Evolutionary conservation across 78 protist genomes (phyloP), one percentile per base, ranked within the genome.

Genomic region (Dictyostelium purpureum): DNA sequence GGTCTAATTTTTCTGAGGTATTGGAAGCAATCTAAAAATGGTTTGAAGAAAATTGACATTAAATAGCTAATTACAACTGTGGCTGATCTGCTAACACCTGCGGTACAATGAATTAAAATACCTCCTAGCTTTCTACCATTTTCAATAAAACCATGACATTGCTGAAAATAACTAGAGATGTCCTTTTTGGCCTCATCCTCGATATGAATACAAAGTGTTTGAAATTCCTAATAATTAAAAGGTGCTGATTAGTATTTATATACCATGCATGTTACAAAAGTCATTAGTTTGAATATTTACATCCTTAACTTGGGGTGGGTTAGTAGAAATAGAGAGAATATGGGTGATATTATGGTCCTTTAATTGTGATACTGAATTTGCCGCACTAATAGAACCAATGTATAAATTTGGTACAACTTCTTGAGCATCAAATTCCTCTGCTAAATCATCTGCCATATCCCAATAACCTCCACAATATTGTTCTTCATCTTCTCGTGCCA

Each of bases 61-160:
- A 82, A 56, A 70, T 82, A 82, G 40, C 80, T 70, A 45, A 82
- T 82, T 10, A 82, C 90, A 40, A 82, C 54, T 0, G 90, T 70
- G 10, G 90, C 90, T 1, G 80, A 70, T 82, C 90, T 40, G 11
- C 79, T 69, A 38, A 82, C 80, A 85, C 92, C 92, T 5, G 92
- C 92, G 40, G 82, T 56, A 57, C 92, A 85, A 59, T 85, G 92
- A 33, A 85, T 52, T 47, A 85, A 59, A 21, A 85, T 76, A 16
- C 76, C 89, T 19, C 90, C 90, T 37, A 14, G 18, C 14, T 26
- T 35, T 45, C 90, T 47, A 24, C 90, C 90, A 47, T 56, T 24
- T 38, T 82, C 80, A 38, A 82, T 82, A 33, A 82, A 82, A 9
- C 57, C 37, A 56, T 82, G 90, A 10, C 77, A 70, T 71, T 71